Percentiles rank a stretch among this genome's conserved stretches.
phyloP scores from a whole-genome alignment of 495 filamentous ascomycete genomes.

The Penicilliopsis zonata region DNA sequence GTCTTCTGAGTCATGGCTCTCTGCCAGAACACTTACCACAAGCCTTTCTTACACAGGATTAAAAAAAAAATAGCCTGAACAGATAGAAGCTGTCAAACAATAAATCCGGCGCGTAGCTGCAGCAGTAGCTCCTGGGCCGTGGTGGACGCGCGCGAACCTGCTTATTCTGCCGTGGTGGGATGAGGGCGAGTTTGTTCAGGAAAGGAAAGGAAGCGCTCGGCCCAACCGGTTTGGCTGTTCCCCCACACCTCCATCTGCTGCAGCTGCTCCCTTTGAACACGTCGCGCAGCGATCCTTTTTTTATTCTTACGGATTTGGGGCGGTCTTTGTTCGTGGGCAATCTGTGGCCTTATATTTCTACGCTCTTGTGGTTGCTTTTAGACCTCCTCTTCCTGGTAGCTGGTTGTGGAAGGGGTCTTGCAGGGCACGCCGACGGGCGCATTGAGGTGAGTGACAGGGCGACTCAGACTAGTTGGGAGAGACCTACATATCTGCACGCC shows the following conservation, averaged over 20 bases:
- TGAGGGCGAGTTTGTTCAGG: neutral
- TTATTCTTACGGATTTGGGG: too few species aligned
- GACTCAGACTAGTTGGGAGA: too few species aligned
- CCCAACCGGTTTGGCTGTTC: neutral
- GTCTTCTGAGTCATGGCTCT: neutral
- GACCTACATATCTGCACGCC: constrained; percentile 2
- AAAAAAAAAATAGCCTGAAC: too few species aligned
- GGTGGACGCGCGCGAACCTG: neutral
- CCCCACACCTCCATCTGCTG: neutral
- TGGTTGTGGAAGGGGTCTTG: constrained; percentile 14
- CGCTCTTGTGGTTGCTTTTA: too few species aligned
- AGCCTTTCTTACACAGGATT: too few species aligned
- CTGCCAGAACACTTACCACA: too few species aligned
- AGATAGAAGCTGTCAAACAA: too few species aligned
- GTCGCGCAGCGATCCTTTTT: too few species aligned
- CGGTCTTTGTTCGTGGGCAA: too few species aligned
- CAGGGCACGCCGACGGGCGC: constrained; percentile 32
- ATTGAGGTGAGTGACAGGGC: constrained; percentile 31
- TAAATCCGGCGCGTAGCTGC: neutral
- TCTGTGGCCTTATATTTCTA: too few species aligned
- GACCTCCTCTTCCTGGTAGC: too few species aligned
- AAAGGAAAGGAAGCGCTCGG: neutral
- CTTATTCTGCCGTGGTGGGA: neutral
- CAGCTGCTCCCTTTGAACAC: constrained; percentile 5
- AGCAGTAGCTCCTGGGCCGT: too few species aligned